Base-by-base conservation (phyloP, 1,284 basidiomycete genomes). In the Athelia sp. region DNA sequence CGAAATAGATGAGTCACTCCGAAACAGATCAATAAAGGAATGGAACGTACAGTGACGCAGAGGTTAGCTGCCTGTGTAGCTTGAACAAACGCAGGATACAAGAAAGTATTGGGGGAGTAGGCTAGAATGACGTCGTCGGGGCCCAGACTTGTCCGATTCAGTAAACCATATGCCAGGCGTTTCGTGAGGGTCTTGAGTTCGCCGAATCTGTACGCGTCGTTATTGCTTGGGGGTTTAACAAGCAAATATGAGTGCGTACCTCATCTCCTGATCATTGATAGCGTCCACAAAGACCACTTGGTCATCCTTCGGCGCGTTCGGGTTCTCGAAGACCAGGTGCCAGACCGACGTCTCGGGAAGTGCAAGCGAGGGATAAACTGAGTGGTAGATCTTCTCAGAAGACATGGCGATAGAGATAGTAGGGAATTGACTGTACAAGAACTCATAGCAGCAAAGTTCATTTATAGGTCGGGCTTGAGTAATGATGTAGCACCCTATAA, bases 51-150 rank as follows among this genome's bases (percentile, higher is more conserved):
- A n/a, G 36, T 17, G 15, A 40, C 36, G 19, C 36, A 40, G 36
- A 40, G 36, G 36, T n/a, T 40, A n/a, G 36, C 36, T 21, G 36
- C 36, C 36, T 40, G 36, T 40, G 36, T 40, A n/a, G 36, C 36
- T n/a, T 40, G 36, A 4, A 40, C 36, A n/a, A 40, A 40, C 6
- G 36, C 36, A n/a, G 36, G 36, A n/a, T 40, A 40, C 15, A 40
- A 21, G 15, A 40, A 21, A 9, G 36, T n/a, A 21, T 40, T 40
- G 15, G 36, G 19, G 8, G 36, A 40, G 36, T 8, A 40, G 6
- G 36, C 36, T 4, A 40, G 36, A 40, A 40, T 40, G 6, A 40
- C 36, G 19, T 40, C 36, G 19, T 40, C 36, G 8, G 6, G n/a
- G 15, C n/a, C 36, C 8, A 40, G 36, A 9, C 6, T 8, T 21